Conservation (phyloP, 176 grass and related monocot species). For the Panicum miliaceum region DNA sequence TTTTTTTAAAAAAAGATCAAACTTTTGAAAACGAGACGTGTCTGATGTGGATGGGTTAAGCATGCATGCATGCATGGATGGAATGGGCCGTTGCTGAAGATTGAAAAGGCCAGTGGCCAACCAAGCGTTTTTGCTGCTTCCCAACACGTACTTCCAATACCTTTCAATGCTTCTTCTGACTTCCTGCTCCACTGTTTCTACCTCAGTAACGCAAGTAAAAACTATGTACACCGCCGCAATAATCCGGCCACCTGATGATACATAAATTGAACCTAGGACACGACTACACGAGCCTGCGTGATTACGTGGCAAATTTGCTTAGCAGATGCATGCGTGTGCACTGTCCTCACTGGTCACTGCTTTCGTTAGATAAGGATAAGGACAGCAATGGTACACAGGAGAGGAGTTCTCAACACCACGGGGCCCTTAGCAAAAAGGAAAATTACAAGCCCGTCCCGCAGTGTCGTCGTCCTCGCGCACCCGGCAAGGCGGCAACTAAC, state of each 20-base stretch:
- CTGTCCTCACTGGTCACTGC: too few relatives aligned
- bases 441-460: too few relatives aligned
- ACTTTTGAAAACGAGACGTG: background rate
- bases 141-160: constrained; percentile 26
- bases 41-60: background rate
- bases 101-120: background rate
- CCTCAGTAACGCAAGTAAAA: background rate
- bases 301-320: background rate
- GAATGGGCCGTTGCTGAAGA: background rate
- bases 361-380: too few relatives aligned
- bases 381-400: too few relatives aligned
- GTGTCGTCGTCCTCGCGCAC: too few relatives aligned
- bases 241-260: background rate
- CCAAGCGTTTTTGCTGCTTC: constrained; percentile 31
- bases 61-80: background rate
- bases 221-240: background rate
- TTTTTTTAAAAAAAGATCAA: background rate
- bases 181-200: background rate
- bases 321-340: too few relatives aligned
- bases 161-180: constrained; percentile 13
- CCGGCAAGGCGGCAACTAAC: too few relatives aligned
- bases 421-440: too few relatives aligned
- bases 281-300: background rate
- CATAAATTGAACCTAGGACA: background rate
- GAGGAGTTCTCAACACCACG: too few relatives aligned